phyloP scores from a whole-genome alignment of 164 flowering plant genomes.

The Paratinospora sagittata region DNA sequence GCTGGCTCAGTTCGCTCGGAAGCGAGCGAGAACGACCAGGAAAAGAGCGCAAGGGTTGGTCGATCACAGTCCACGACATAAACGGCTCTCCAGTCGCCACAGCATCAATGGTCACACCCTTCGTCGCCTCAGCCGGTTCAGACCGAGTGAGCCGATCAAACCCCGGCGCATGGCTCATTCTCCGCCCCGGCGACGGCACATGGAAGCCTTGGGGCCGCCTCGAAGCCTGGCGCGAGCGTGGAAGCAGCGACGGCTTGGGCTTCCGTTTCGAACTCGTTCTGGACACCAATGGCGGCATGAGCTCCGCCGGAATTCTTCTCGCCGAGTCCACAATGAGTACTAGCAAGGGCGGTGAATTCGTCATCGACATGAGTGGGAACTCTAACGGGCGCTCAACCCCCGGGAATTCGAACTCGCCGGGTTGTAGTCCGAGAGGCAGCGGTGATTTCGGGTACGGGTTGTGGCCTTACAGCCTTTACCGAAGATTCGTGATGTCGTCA shows the following conservation, averaged over 20 bases:
- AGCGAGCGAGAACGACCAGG: slow-evolving; percentile 65
- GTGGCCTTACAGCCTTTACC: slow-evolving; percentile 65
- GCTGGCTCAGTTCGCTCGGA: slow-evolving; percentile 70
- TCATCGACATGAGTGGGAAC: slow-evolving; percentile 41
- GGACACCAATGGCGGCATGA: slow-evolving; percentile 36
- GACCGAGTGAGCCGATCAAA: slow-evolving; percentile 86
- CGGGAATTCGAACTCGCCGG: slow-evolving; percentile 33
- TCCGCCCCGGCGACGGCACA: slow-evolving; percentile 73
- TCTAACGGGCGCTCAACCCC: slow-evolving; percentile 34
- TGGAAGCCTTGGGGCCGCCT: slow-evolving; percentile 98
- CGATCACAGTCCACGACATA: slow-evolving; percentile 85
- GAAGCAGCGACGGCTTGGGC: slow-evolving; percentile 64
- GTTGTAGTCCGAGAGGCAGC: slow-evolving; percentile 55
- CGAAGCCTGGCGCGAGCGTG: slow-evolving; percentile 92
- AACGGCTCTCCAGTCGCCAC: slow-evolving; percentile 90
- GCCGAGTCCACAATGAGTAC: slow-evolving; percentile 58
- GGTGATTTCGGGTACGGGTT: slow-evolving; percentile 65
- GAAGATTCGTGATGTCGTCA: slow-evolving; percentile 90
- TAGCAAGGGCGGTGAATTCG: slow-evolving; percentile 65
- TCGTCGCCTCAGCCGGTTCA: slow-evolving; percentile 86
- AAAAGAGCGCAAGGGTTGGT: slow-evolving; percentile 93
- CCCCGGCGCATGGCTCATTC: slow-evolving; percentile 97
- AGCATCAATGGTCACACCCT: slow-evolving; percentile 97
- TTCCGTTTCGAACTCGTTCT: slow-evolving; percentile 70
- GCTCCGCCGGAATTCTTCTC: slow-evolving; percentile 42